These are phyloP conservation scores for Filobasidium floriforme DNA, from an alignment of 768 basidiomycete species.

Conservation along the genomic window DNA sequence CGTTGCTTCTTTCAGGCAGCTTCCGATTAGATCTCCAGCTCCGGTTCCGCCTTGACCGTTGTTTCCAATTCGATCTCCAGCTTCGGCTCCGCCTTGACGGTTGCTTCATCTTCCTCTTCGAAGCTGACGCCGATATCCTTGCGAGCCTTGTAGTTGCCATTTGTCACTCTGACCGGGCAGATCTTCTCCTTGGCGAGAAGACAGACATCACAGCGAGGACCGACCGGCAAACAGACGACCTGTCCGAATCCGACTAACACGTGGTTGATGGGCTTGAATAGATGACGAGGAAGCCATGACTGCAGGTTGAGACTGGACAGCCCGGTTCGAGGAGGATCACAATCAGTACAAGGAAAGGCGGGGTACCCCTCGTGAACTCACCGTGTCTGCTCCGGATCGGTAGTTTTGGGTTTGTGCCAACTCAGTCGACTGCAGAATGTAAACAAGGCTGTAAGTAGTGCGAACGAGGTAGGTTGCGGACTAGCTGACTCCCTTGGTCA, in stretches of 20 bases:
- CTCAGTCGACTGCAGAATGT: constrained; percentile 52
- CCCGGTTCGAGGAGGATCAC: neutral
- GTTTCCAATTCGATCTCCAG: too few relatives aligned
- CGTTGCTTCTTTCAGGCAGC: too few relatives aligned
- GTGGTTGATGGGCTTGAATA: constrained; percentile 43
- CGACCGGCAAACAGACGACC: constrained; percentile 41
- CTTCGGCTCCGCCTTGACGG: too few relatives aligned
- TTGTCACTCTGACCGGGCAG: constrained; percentile 34
- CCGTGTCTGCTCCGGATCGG: constrained; percentile 82
- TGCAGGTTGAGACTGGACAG: constrained; percentile 36
- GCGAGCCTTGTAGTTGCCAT: constrained; percentile 34
- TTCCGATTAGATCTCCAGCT: too few relatives aligned
- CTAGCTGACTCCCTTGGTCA: constrained; percentile 57
- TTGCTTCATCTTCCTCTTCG: constrained; percentile 24
- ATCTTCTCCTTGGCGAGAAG: constrained; percentile 33
- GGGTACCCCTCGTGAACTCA: too few relatives aligned
- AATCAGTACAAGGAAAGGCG: neutral
- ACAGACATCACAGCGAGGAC: constrained; percentile 43
- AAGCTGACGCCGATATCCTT: constrained; percentile 40
- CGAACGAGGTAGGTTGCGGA: neutral
- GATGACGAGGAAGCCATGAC: constrained; percentile 40
- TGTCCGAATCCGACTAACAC: constrained; percentile 44
- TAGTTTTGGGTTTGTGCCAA: constrained; percentile 82
- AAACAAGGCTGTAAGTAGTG: neutral
- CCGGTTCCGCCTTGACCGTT: too few relatives aligned